Evolutionary conservation across 106 monocot species (phyloP), one percentile per base, ranked within the genome.

Genomic region (Allium cepa): DNA sequence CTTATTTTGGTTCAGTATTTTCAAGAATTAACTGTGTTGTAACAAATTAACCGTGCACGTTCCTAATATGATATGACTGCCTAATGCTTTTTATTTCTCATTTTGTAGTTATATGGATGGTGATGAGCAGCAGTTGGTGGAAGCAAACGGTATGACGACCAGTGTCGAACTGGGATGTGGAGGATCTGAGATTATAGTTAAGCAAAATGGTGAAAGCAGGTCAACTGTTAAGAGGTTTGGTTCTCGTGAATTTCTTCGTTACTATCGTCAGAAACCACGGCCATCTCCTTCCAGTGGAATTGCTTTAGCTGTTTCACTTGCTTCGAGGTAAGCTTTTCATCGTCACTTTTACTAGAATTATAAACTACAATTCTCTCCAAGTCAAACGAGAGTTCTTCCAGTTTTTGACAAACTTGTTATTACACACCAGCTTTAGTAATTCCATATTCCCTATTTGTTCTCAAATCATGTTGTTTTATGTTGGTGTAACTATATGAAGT

Each of bases 211-310:
- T 62, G 90, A 81, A 2, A 73, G 62, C 36, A 68, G 83, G 36
- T 69, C 62, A 14, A 73, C 68, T 48, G 84, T 90, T 78, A 76
- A 55, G 57, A 75, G 82, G 18, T 68, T 99, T 72, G 92, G 97
- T 59, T 99, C 92, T 69, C 75, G 92, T 17, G 92, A 92, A 68
- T 99, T 81, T 77, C 77, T 92, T n/a, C 86, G 90, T 16, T 99
- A 92, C 74, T 92, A 90, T 51, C 76, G 87, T 11, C 97, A 99
- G 79, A 99, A 92, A 57, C 97, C 97, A 46, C 86, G 81, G 1
- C 97, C 97, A 69, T 88, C 97, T 63, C 76, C 72, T 72, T 22
- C 80, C 62, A 81, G 66, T 53, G 74, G 79, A 63, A 22, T 79
- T 73, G 82, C 89, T 9, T 73, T 97, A n/a, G 86, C 86, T 11